These are phyloP conservation scores for Corylus americana DNA, from an alignment of 306 rosid species.

Conservation along the genomic window DNA sequence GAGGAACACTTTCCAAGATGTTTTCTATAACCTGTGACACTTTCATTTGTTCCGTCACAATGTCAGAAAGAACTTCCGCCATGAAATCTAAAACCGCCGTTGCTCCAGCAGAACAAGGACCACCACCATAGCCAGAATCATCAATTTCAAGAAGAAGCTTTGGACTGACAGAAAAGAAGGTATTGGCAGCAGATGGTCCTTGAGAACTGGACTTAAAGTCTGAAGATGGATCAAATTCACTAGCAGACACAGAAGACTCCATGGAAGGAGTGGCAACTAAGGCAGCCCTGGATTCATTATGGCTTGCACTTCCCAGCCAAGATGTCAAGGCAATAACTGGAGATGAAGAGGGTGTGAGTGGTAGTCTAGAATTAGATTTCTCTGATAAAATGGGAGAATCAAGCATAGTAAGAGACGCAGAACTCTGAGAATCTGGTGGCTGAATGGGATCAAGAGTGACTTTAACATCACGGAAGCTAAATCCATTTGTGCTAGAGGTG, in stretches of 20 bases:
- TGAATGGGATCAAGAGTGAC: constrained; percentile 45
- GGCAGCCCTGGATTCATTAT: constrained; percentile 60
- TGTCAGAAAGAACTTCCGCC: constrained; percentile 96
- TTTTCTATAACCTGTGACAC: constrained; percentile 76
- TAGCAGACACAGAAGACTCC: constrained; percentile 58
- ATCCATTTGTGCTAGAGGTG: constrained; percentile 65
- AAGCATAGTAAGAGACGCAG: constrained; percentile 56
- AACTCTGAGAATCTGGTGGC: constrained; percentile 69
- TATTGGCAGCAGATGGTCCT: constrained; percentile 58
- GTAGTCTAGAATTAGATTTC: constrained; percentile 64
- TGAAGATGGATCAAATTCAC: constrained; percentile 65
- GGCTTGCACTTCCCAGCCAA: constrained; percentile 79
- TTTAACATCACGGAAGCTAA: constrained; percentile 52
- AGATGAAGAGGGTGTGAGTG: constrained; percentile 54
- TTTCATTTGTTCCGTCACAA: constrained; percentile 87
- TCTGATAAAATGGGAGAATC: constrained; percentile 88
- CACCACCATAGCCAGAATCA: constrained; percentile 98
- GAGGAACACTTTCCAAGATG: constrained; percentile 87
- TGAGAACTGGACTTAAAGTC: constrained; percentile 65
- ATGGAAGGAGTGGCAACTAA: constrained; percentile 62
- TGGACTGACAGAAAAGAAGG: constrained; percentile 67
- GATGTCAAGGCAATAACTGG: constrained; percentile 79
- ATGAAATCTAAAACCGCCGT: constrained; percentile 91
- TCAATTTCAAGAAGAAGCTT: constrained; percentile 83
- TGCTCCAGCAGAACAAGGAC: constrained; percentile 98